Base-by-base conservation (phyloP, 345 rosid genomes). In the Laguncularia racemosa region DNA sequence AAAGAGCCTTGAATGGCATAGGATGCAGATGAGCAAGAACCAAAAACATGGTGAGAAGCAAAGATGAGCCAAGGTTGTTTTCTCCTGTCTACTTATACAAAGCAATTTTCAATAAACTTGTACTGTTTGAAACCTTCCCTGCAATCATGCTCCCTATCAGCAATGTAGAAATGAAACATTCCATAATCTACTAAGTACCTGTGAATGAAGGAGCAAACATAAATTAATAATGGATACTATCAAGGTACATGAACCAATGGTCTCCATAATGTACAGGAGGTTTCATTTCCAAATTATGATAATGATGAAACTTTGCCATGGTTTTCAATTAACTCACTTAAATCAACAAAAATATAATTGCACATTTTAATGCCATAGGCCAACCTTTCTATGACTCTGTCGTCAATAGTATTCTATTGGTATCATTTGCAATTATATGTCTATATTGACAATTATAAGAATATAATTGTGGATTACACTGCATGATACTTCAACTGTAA, bases 11-110 rank as follows among this genome's bases (percentile, higher is more conserved):
- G 79, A 14, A 16, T n/a, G 40, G 66, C 83, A 56, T 85, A 76
- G 72, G 73, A 85, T 15, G 61, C 63, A 59, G 66, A 61, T 6
- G 83, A 74, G 44, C 90, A 81, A 60, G 85, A 88, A 2, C 96
- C 88, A 0, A 85, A 84, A 18, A 83, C 84, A 43, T 93, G 84
- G 67, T 85, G 96, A 47, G 84, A 86, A 0, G 68, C 67, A 66
- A 88, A 88, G 59, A 88, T 83, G 50, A 88, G 72, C 90, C 93
- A 85, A 11, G 96, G 96, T 62, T 88, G 93, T 61, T 85, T 80
- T 68, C 5, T 80, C 56, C 96, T 79, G 59, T 85, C 88, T 9
- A 58, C 88, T 38, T 90, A 46, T 33, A 92, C 83, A 23, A 85
- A 81, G 60, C 96, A 85, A 26, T 63, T 57, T 62, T 88, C 84